Percentiles rank a stretch among this genome's conserved stretches.
phyloP scores from a whole-genome alignment of 352 stramenopile species.

The Phytophthora melonis region DNA sequence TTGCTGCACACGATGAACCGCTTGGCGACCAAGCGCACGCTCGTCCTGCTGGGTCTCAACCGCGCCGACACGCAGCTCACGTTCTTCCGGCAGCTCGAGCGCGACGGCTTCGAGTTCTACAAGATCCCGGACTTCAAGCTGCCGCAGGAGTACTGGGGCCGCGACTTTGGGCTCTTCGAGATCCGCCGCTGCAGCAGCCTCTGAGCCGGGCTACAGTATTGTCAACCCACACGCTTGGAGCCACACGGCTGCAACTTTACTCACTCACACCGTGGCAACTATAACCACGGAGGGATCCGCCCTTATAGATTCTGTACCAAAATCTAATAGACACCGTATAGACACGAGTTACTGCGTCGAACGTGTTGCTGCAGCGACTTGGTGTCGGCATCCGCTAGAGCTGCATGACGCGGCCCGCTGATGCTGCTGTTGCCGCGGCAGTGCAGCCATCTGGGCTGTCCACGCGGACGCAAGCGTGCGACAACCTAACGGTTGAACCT shows the following conservation, averaged over 20 bases:
- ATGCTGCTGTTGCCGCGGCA: background rate
- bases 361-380: background rate
- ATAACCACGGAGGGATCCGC: conserved; percentile 11
- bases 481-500: conserved; percentile 19
- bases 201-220: background rate
- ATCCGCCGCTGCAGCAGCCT: conserved; percentile 47
- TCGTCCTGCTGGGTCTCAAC: conserved; percentile 82
- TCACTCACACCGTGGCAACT: background rate
- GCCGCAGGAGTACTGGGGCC: conserved; percentile 62
- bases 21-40: conserved; percentile 51
- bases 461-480: background rate
- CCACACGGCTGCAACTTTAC: conserved; percentile 3
- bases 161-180: conserved; percentile 86
- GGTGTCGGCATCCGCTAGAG: conserved; percentile 12
- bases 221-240: background rate
- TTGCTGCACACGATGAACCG: conserved; percentile 68
- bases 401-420: conserved; percentile 9
- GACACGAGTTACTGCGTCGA: background rate
- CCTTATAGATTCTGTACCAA: conserved; percentile 32
- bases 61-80: conserved; percentile 66
- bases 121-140: conserved; percentile 77
- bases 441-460: conserved; percentile 29
- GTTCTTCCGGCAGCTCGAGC: conserved; percentile 79
- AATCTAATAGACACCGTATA: conserved; percentile 27
- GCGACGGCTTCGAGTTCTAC: conserved; percentile 84